phyloP scores from a whole-genome alignment of 202 grass and related monocot genomes.

The Schoenoplectus tabernaemontani region DNA sequence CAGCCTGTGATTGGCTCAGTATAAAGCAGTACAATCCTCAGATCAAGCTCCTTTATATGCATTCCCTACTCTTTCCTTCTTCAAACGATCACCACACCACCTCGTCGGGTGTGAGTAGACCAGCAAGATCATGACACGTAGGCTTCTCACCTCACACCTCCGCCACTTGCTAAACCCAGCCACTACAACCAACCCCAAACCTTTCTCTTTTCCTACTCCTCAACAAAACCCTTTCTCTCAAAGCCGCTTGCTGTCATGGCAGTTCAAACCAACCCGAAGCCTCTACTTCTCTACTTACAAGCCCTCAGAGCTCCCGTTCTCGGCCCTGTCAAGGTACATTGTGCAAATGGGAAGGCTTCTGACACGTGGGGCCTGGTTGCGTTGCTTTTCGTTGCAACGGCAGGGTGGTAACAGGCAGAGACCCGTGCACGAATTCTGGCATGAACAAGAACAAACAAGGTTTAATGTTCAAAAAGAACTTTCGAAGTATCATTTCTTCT shows the following conservation, averaged over 20 bases:
- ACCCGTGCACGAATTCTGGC: background rate
- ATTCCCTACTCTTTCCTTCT: background rate
- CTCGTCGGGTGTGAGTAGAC: background rate
- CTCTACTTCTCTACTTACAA: background rate
- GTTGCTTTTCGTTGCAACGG: constrained; percentile 11
- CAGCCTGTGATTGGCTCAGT: too few species aligned
- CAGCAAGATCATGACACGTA: constrained; percentile 9
- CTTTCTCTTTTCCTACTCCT: background rate
- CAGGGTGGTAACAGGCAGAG: background rate
- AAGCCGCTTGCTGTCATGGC: background rate
- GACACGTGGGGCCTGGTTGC: too few species aligned
- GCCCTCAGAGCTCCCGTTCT: background rate
- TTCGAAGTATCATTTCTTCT: background rate
- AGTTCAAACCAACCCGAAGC: background rate
- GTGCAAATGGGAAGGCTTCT: constrained; percentile 1
- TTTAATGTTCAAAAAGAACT: too few species aligned
- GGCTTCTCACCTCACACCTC: background rate
- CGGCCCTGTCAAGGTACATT: background rate
- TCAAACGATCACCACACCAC: background rate
- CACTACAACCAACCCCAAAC: background rate
- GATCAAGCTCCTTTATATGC: background rate
- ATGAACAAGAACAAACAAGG: too few species aligned
- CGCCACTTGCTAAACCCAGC: background rate
- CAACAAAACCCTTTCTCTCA: background rate
- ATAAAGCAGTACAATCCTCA: background rate